A percentile compares a stretch with the other conserved stretches of the same genome.
Conservation (phyloP, 176 grass and related monocot species). For the Chloris gayana region DNA sequence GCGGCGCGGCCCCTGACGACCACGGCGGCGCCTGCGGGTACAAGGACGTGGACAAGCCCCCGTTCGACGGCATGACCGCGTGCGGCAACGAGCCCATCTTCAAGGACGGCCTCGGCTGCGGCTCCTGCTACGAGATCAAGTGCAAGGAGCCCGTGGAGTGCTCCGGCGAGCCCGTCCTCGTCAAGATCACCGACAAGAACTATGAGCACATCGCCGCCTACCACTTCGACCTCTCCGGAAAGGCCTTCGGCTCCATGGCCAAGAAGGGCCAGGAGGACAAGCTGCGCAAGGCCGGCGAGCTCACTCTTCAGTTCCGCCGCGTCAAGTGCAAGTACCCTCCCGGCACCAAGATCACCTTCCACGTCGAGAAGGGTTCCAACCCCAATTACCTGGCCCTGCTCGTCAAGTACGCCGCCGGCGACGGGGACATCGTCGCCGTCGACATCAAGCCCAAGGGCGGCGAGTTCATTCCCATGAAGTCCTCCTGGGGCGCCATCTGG, state of each 20-base stretch:
- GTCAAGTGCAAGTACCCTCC: constrained; percentile 46
- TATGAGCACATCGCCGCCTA: constrained; percentile 34
- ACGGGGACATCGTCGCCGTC: constrained; percentile 40
- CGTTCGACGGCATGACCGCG: constrained; percentile 51
- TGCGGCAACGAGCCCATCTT: constrained; percentile 56
- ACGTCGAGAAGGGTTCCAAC: constrained; percentile 56
- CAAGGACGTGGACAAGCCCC: constrained; percentile 54
- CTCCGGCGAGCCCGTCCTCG: constrained; percentile 40
- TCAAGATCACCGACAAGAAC: constrained; percentile 51
- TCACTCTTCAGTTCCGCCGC: constrained; percentile 45
- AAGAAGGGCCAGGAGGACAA: constrained; percentile 43
- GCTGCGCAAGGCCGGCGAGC: constrained; percentile 53
- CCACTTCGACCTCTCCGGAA: constrained; percentile 59
- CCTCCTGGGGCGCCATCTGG: constrained; percentile 56
- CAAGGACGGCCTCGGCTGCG: constrained; percentile 55
- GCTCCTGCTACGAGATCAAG: constrained; percentile 57
- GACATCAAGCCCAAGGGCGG: constrained; percentile 32
- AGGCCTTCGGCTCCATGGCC: constrained; percentile 58
- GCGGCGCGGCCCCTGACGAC: constrained; percentile 48
- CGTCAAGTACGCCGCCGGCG: constrained; percentile 50
- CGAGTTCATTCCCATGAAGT: constrained; percentile 24
- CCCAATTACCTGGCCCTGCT: constrained; percentile 38
- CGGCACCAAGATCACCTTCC: constrained; percentile 57
- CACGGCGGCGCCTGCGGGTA: constrained; percentile 62
- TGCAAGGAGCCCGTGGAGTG: constrained; percentile 43